Base-by-base conservation (phyloP, 176 grass and related monocot genomes). In the Oryza longistaminata region DNA sequence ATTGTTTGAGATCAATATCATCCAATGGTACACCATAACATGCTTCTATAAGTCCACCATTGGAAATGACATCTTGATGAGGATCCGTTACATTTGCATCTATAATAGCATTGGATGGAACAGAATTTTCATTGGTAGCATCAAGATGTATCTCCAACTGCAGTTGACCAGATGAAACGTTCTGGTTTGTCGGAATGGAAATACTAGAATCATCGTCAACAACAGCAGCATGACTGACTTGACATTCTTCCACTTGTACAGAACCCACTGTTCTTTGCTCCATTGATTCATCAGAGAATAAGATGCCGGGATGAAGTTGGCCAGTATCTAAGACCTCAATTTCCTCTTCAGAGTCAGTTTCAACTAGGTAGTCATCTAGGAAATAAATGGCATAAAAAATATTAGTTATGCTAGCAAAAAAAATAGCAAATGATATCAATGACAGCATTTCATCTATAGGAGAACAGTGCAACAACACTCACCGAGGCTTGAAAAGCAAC, bases 401-500 rank as follows among this genome's bases (percentile, higher is more conserved):
- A 70, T 43, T 43, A 3, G 33, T 74, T 67, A 62, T 83, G 35
- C 21, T 62, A 82, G 80, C 19, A 77, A 74, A 82, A 53, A n/a
- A 49, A 53, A 49, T 15, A 6, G 34, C 11, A 82, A 29, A 77
- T 37, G 66, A 77, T 17, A 76, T 24, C 52, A 50, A 37, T 58
- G 35, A 46, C 34, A 7, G 55, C 53, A 77, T 82, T 75, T 75
- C 55, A 82, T 13, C 15, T 46, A 74, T 67, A 79, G 52, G 60
- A 75, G 71, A 82, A 70, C 13, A 69, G 34, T 64, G 19, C 34
- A 78, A 11, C 3, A 53, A 86, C 4, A 90, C 81, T 44, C 85
- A 94, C 93, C 88, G 19, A 94, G 70, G 81, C 50, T 90, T 87
- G 93, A 94, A 87, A 90, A 84, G 86, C 93, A 94, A 64, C 87